Percentiles rank a stretch among this genome's conserved stretches.
Evolutionary conservation across 2,329 filamentous ascomycete species (phyloP).

Genomic region (Ciborinia camelliae): DNA sequence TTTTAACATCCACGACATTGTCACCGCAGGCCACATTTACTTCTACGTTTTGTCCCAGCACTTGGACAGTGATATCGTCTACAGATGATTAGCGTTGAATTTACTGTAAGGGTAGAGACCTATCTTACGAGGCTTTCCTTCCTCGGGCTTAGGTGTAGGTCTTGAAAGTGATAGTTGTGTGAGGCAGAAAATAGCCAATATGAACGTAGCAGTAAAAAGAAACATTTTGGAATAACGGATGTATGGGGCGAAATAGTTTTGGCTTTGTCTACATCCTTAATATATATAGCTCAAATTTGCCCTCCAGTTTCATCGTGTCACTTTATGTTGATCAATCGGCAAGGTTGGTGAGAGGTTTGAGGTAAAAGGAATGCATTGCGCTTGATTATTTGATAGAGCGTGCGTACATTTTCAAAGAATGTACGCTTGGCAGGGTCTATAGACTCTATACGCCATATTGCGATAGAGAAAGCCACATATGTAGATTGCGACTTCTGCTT

Average conservation of each 20-base stretch:
- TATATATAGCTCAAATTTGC: background rate
- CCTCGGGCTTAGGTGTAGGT: background rate
- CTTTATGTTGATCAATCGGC: conserved; percentile 1
- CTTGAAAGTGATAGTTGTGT: background rate
- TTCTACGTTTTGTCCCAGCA: background rate
- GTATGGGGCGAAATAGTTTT: background rate
- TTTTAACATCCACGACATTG: background rate
- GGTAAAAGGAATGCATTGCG: conserved; percentile 8
- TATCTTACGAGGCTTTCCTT: background rate
- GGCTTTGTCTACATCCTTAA: background rate
- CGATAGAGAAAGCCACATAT: background rate
- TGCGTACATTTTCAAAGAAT: background rate
- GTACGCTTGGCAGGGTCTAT: background rate
- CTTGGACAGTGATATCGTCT: background rate
- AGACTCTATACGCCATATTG: background rate
- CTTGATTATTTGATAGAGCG: background rate
- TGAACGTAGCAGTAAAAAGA: background rate
- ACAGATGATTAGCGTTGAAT: background rate
- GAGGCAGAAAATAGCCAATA: conserved; percentile 1
- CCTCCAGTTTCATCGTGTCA: conserved; percentile 1
- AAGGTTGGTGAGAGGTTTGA: background rate
- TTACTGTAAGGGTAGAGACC: background rate
- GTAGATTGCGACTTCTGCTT: background rate
- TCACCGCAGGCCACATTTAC: background rate
- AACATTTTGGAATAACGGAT: background rate